Conservation (phyloP, 2,329 filamentous ascomycete genomes). For the Verticillium dahliae region DNA sequence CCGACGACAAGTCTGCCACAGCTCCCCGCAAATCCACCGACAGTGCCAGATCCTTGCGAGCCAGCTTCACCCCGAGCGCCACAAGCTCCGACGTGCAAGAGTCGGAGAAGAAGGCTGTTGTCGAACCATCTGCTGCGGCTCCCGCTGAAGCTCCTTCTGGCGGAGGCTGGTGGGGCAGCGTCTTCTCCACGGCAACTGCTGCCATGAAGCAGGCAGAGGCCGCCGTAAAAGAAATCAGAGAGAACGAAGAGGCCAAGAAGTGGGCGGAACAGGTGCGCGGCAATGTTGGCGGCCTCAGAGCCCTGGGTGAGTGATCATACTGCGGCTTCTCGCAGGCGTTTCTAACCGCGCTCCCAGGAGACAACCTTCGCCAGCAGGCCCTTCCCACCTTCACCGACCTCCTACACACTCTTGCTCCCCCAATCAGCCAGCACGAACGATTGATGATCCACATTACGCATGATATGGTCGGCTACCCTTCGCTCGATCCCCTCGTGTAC, state of each 20-base stretch:
- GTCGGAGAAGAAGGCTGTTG: slow-evolving; percentile 42
- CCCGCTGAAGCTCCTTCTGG: slow-evolving; percentile 27
- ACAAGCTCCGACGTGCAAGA: slow-evolving; percentile 57
- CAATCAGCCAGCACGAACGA: slow-evolving; percentile 93
- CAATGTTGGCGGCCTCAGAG: slow-evolving; percentile 73
- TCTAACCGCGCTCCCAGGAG: slow-evolving; percentile 48
- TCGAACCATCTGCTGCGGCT: slow-evolving; percentile 29
- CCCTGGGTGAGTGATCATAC: slow-evolving; percentile 53
- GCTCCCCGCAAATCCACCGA: slow-evolving; percentile 67
- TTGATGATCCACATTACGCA: slow-evolving; percentile 97
- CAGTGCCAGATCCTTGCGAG: slow-evolving; percentile 64
- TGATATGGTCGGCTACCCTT: slow-evolving; percentile 90
- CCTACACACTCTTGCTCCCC: slow-evolving; percentile 89
- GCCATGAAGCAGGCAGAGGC: slow-evolving; percentile 89
- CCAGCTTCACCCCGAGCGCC: slow-evolving; percentile 64
- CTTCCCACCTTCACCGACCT: slow-evolving; percentile 93
- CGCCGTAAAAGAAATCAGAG: slow-evolving; percentile 88
- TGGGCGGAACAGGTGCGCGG: slow-evolving; percentile 93
- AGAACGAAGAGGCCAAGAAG: slow-evolving; percentile 92
- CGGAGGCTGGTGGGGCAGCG: slow-evolving; percentile 83
- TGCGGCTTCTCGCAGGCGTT: background rate
- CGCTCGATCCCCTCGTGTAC: slow-evolving; percentile 87
- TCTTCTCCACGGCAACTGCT: slow-evolving; percentile 77
- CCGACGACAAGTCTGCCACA: slow-evolving; percentile 52
- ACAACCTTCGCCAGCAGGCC: slow-evolving; percentile 78